These are phyloP conservation scores for Saccharomycopsis synnaedendra DNA, from an alignment of 805 yeast species.

Conservation along the genomic window DNA sequence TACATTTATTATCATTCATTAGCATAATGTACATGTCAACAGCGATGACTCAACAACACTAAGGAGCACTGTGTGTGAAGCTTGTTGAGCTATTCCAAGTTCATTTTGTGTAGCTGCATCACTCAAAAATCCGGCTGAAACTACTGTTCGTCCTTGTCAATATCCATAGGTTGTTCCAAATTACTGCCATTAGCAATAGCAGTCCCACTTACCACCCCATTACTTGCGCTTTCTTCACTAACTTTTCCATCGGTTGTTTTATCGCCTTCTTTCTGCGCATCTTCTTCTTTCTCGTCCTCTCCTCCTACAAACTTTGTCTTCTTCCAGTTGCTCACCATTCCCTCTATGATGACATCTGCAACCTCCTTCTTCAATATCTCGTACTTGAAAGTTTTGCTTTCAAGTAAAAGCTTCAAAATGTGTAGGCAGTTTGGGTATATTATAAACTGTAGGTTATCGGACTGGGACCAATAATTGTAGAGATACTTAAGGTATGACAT, in stretches of 20 bases:
- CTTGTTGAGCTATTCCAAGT: no score
- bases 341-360: conserved; percentile 9
- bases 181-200: neutral
- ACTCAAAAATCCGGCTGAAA: no score
- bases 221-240: neutral
- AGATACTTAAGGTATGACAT: conserved; percentile 57
- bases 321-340: conserved; percentile 16
- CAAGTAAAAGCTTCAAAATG: conserved; percentile 36
- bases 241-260: neutral
- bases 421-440: conserved; percentile 72
- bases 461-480: conserved; percentile 57
- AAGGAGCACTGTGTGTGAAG: no score
- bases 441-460: conserved; percentile 50
- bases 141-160: no score
- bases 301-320: conserved; percentile 10
- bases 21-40: no score
- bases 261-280: no score
- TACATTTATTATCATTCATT: no score
- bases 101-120: no score
- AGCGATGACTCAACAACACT: no score
- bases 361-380: conserved; percentile 14
- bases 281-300: neutral
- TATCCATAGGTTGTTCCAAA: no score
- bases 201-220: neutral
- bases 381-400: conserved; percentile 6